Evolutionary conservation across 345 rosid genomes (phyloP).

Genomic region (Pistacia atlantica): DNA sequence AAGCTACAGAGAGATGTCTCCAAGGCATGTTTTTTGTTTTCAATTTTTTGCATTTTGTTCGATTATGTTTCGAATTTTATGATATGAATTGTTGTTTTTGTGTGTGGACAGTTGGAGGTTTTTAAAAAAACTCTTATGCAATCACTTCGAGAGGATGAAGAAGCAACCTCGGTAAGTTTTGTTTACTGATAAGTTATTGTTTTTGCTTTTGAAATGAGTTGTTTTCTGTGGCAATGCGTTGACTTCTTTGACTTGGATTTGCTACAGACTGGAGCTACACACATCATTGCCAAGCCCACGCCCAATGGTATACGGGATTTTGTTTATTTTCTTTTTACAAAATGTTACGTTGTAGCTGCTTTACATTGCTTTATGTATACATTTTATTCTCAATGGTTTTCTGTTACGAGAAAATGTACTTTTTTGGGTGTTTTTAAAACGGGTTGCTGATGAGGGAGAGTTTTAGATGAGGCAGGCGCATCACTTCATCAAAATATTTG

Average conservation of each 20-base stretch:
- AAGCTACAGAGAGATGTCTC: constrained; percentile 94
- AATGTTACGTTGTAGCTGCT: background rate
- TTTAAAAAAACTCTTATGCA: constrained; percentile 90
- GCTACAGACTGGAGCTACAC: constrained; percentile 54
- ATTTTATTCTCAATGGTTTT: background rate
- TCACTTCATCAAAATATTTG: too few relatives aligned
- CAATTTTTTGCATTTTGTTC: background rate
- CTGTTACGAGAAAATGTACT: background rate
- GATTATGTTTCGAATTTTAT: background rate
- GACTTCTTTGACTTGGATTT: constrained; percentile 8
- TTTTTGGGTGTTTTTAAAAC: background rate
- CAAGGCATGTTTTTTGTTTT: constrained; percentile 45
- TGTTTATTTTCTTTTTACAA: background rate
- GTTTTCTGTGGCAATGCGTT: constrained; percentile 7
- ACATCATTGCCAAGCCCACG: constrained; percentile 76
- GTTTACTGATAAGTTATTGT: background rate
- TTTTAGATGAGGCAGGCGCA: too few relatives aligned
- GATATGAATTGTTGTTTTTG: background rate
- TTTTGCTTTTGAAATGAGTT: background rate
- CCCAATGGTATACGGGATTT: constrained; percentile 46
- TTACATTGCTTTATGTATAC: background rate
- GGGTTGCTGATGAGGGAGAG: background rate
- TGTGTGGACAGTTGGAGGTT: constrained; percentile 70
- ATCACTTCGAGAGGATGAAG: constrained; percentile 89
- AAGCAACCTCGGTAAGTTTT: constrained; percentile 49